Evolutionary conservation across 305 asterid species (phyloP).

Genomic region (Rubia occidens): DNA sequence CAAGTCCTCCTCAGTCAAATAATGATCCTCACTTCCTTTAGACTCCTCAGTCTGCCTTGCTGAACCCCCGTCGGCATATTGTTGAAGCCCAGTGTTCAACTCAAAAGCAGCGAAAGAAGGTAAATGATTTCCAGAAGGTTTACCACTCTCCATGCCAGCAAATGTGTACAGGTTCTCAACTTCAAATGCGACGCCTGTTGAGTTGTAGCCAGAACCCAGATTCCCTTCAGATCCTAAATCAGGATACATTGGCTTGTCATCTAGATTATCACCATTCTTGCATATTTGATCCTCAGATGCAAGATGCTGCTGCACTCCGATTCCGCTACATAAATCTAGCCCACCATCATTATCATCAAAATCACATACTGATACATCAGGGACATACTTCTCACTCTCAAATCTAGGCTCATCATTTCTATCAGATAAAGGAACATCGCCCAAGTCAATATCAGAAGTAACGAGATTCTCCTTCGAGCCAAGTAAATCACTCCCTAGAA

Average conservation of each 20-base stretch:
- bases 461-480: constrained; percentile 30
- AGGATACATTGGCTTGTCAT: constrained; percentile 18
- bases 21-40: constrained; percentile 17
- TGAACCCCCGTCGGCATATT: constrained; percentile 16
- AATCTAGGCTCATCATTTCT: constrained; percentile 23
- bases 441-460: constrained; percentile 24
- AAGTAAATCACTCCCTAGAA: constrained; percentile 24
- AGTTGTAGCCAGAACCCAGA: constrained; percentile 21
- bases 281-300: constrained; percentile 20
- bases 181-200: constrained; percentile 18
- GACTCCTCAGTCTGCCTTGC: constrained; percentile 18
- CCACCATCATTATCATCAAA: constrained; percentile 27
- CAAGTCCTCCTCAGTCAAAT: constrained; percentile 10
- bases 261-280: constrained; percentile 19
- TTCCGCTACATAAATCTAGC: constrained; percentile 24
- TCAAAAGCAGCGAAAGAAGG: constrained; percentile 19
- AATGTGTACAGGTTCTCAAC: constrained; percentile 23
- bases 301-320: constrained; percentile 22
- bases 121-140: constrained; percentile 10
- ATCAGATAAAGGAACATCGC: constrained; percentile 21
- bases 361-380: constrained; percentile 26
- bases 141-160: constrained; percentile 17
- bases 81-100: constrained; percentile 16
- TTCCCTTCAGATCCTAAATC: constrained; percentile 23
- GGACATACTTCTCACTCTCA: constrained; percentile 24